Base-by-base conservation (phyloP, 139 green algal genomes). In the Coelastrella sp. region DNA sequence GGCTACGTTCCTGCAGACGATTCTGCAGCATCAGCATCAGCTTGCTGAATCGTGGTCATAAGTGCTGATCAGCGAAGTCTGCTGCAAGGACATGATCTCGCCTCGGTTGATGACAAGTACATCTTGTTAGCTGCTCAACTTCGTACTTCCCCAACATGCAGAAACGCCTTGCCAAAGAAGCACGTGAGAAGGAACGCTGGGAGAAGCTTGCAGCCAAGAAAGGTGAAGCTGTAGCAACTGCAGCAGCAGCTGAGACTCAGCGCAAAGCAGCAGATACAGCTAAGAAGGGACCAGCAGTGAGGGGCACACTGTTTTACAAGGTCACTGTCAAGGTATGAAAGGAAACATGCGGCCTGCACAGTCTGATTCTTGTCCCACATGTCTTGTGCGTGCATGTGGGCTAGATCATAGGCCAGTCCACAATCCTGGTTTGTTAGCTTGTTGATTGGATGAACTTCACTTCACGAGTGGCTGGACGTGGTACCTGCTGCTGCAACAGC, bases 91-190 rank as follows among this genome's bases (percentile, higher is more conserved):
- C 32, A 47, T 47, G 32, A 47, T 47, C 32, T 47, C 32, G 32
- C 32, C 32, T 47, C 32, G 32, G 32, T 47, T 47, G 32, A 47
- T 47, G 32, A 47, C 32, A 47, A 47, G 32, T 47, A 47, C 32
- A 47, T 47, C 32, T 47, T 47, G 32, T 47, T 47, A 47, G 32
- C 32, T 47, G 32, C 32, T 47, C 32, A 47, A 47, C 32, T 47
- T 47, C 32, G 32, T 47, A 47, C 32, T 85, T 54, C 16, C 8
- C n/a, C n/a, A 16, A 14, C 4, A 56, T 87, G 78, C 94, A 98
- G 95, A 98, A 97, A 85, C 95, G 97, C 3, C 61, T 96, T 61
- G 95, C 94, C n/a, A 98, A 96, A 89, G 97, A 98, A 87, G 92
- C 95, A 5, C 97, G 96, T 86, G 97, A 98, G 57, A 79, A 95